Evolutionary conservation across 2,329 filamentous ascomycete species (phyloP), one percentile per base, ranked within the genome.

Genomic region (Aspergillus persii): DNA sequence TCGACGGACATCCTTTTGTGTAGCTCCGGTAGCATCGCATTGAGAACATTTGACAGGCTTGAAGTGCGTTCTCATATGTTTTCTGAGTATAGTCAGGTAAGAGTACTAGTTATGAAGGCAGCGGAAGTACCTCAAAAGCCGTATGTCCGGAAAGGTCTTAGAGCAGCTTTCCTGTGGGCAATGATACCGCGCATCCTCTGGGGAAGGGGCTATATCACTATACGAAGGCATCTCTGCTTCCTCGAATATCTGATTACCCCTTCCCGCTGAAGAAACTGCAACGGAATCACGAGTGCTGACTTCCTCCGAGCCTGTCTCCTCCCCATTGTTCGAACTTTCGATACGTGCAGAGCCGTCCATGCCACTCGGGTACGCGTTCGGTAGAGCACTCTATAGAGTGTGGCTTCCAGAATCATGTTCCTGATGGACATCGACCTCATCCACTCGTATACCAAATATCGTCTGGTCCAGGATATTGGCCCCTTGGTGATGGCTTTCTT

Each of bases 181-280:
- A 49, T 52, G 36, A 47, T 55, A 55, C 48, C 18, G 4, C 47
- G 33, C 30, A 47, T 59, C 57, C 27, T 51, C 57, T 23, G 29
- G 8, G 9, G 57, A 59, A 55, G 53, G 29, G 31, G 8, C 18
- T n/a, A 55, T 55, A 18, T 54, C 33, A 2, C 55, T 36, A 55
- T 59, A 59, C 46, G 47, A 59, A 52, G 57, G 57, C 52, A 59
- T 59, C 36, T 50, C 46, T 30, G 33, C 52, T 59, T 59, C 52
- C 36, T 47, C 12, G 48, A 59, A 59, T 49, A 31, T 59, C 47
- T 15, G 46, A 59, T 36, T 33, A 33, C 23, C 51, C 33, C 15
- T 52, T 51, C 4, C 18, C 23, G 9, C 53, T 4, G 27, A 15
- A 29, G 53, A 9, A 47, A 12, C 15, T 26, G 18, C 27, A 11